Evolutionary conservation across 768 basidiomycete species (phyloP), one percentile per base, ranked within the genome.

Genomic region (Leucosporidium yakuticum): DNA sequence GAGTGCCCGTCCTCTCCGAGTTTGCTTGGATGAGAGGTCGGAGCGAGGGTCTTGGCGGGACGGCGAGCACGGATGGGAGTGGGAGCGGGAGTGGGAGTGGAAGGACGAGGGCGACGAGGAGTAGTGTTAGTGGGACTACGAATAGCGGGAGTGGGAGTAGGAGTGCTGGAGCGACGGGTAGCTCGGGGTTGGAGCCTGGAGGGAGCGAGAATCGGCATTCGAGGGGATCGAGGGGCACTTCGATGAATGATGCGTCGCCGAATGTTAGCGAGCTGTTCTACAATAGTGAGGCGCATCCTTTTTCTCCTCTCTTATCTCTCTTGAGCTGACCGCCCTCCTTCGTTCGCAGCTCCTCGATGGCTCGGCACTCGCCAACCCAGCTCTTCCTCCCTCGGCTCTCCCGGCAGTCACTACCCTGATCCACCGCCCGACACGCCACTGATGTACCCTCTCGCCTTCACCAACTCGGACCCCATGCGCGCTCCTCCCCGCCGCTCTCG

Each of bases 1-100:
- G 39, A 44, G 39, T 44, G 14, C 39, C 56, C 17, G 8, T 21
- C 21, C 32, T 31, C 4, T 39, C n/a, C 15, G 57, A 59, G 58
- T 44, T 55, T 36, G 62, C 49, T 14, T 65, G 64, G 64, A 44
- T 64, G 39, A 57, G 63, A 17, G 63, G 39, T 15, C 11, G 39
- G 39, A 44, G 11, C 8, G 39, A 44, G 11, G 14, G 14, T 15
- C 39, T 44, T 15, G 39, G 39, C 39, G 39, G 63, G 20, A 54
- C 29, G 61, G 61, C 27, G 47, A 60, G 44, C 5, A 9, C 29
- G 60, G 49, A 27, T 31, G 44, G 32, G 15, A 19, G 32, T 8
- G 55, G 25, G 55, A 23, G n/a, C 14, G 55, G n/a, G n/a, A 12
- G n/a, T 21, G 17, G 54, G 4, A 15, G 36, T 20, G 25, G 29